Evolutionary conservation across 2,329 filamentous ascomycete genomes (phyloP).

Genomic region (Lachnellula arida): DNA sequence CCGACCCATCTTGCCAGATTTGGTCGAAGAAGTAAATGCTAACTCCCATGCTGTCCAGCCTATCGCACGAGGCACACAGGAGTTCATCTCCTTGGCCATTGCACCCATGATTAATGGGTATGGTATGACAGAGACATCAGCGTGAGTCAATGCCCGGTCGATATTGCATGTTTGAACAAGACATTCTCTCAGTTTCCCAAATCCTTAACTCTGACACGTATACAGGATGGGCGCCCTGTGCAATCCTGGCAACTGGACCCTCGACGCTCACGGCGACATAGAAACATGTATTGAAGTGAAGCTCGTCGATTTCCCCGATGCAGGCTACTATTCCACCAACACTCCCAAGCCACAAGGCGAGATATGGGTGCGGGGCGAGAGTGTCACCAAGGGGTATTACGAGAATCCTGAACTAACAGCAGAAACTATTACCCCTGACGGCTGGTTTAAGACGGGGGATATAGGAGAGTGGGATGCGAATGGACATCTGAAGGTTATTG

Average conservation of each 20-base stretch:
- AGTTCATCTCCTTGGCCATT: conserved; percentile 83
- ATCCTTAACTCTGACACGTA: conserved; percentile 65
- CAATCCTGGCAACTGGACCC: conserved; percentile 77
- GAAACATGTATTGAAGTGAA: conserved; percentile 77
- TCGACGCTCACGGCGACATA: conserved; percentile 69
- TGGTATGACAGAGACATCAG: conserved; percentile 86
- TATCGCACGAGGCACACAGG: conserved; percentile 77
- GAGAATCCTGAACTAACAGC: conserved; percentile 79
- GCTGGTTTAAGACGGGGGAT: conserved; percentile 87
- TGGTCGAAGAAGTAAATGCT: too few relatives aligned
- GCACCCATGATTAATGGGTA: conserved; percentile 92
- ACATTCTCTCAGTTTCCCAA: not conserved
- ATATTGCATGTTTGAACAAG: not conserved
- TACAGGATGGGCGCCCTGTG: conserved; percentile 71
- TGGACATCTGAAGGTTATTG: conserved; percentile 72
- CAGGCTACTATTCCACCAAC: conserved; percentile 65
- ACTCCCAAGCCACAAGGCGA: conserved; percentile 75
- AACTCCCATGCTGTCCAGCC: conserved; percentile 37
- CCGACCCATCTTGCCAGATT: too few relatives aligned
- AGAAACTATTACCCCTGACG: conserved; percentile 65
- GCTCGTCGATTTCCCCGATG: conserved; percentile 80
- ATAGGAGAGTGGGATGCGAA: conserved; percentile 72
- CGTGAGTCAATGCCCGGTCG: conserved; percentile 30
- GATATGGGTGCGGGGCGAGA: conserved; percentile 76
- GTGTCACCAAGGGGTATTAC: conserved; percentile 73